Evolutionary conservation across 495 filamentous ascomycete genomes (phyloP).

Genomic region (Podospora appendiculata): DNA sequence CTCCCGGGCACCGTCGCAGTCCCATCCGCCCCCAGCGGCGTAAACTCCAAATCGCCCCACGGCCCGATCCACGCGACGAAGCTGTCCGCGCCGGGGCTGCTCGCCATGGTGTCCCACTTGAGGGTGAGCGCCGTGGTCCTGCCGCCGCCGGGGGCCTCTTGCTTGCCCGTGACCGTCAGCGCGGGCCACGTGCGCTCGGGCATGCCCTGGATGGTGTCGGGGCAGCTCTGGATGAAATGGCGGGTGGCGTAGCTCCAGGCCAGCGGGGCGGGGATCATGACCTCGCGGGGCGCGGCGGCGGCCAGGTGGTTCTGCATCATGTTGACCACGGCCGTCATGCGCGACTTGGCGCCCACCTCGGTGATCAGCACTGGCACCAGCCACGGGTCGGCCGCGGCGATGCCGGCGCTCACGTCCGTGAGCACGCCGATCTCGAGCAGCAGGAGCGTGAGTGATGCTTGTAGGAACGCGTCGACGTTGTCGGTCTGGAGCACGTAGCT

Average conservation of each 20-base stretch:
- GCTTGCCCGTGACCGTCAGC: slow-evolving; percentile 10
- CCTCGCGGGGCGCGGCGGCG: slow-evolving; percentile 27
- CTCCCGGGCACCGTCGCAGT: slow-evolving; percentile 17
- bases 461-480: slow-evolving; percentile 22
- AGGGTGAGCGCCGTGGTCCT: slow-evolving; percentile 14
- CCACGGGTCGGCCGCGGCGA: slow-evolving; percentile 42
- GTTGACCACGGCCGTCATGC: slow-evolving; percentile 32
- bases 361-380: slow-evolving; percentile 26
- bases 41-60: slow-evolving; percentile 29
- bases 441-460: slow-evolving; percentile 23
- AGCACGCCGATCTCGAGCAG: slow-evolving; percentile 50
- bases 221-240: slow-evolving; percentile 21
- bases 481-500: slow-evolving; percentile 12
- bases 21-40: slow-evolving; percentile 11
- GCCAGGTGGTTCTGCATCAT: slow-evolving; percentile 34
- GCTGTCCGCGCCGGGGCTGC: background rate
- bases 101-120: slow-evolving; percentile 7
- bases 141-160: slow-evolving; percentile 1
- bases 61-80: slow-evolving; percentile 29
- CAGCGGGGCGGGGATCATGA: slow-evolving; percentile 21
- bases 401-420: slow-evolving; percentile 43
- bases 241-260: slow-evolving; percentile 23
- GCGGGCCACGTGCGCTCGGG: slow-evolving; percentile 12
- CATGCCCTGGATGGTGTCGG: slow-evolving; percentile 6
- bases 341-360: slow-evolving; percentile 26